A percentile compares a stretch with the other conserved stretches of the same genome.
Evolutionary conservation across 2,329 filamentous ascomycete genomes (phyloP).

Genomic region (Fusarium chlamydosporum): DNA sequence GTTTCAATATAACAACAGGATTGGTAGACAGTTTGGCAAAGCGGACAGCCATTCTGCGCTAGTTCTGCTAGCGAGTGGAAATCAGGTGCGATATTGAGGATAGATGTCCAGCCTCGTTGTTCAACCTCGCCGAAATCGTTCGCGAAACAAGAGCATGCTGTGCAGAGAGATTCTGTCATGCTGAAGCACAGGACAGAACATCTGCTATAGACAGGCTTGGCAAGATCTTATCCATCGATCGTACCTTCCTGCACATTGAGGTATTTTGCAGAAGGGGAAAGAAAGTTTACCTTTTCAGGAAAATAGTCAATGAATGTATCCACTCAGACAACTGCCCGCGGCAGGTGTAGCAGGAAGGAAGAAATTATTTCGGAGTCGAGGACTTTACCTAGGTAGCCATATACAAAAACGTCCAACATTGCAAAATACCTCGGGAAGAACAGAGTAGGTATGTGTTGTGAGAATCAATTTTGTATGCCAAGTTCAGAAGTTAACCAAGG

Average conservation of each 20-base stretch:
- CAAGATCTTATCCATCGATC: not conserved
- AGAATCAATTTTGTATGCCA: not conserved
- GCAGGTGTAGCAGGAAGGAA: not conserved
- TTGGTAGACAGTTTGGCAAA: conserved; percentile 1
- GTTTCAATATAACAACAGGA: not conserved
- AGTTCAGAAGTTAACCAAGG: not conserved
- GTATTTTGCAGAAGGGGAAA: not conserved
- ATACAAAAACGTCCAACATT: not conserved
- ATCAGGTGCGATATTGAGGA: not conserved
- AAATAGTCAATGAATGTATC: not conserved
- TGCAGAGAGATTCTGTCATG: conserved; percentile 1
- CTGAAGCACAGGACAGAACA: not conserved
- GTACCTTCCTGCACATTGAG: not conserved
- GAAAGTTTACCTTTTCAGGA: not conserved
- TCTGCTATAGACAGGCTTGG: too few relatives aligned
- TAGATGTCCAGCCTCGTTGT: not conserved
- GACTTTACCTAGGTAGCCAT: too few relatives aligned
- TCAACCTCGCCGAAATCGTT: not conserved
- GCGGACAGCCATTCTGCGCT: not conserved
- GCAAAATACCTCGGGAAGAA: not conserved
- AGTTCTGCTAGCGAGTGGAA: not conserved
- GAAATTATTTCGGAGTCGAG: too few relatives aligned
- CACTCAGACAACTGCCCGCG: not conserved
- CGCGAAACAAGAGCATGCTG: conserved; percentile 8
- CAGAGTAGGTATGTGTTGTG: not conserved